phyloP scores from a whole-genome alignment of 495 filamentous ascomycete genomes.

The Tuber indicum region DNA sequence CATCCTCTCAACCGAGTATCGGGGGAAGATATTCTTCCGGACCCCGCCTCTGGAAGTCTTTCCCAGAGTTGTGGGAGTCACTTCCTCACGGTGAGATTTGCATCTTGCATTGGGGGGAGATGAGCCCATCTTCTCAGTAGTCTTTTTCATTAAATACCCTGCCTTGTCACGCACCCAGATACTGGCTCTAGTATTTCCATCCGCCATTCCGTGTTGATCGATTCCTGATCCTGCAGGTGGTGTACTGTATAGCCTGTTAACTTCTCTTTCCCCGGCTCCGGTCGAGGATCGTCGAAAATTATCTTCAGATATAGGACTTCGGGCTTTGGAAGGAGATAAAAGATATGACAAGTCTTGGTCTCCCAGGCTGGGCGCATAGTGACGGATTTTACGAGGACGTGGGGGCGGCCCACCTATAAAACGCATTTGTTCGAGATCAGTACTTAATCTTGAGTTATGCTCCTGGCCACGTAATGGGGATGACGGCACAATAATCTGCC shows the following conservation, averaged over 20 bases:
- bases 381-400: slow-evolving; percentile 20
- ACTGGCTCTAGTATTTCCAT: background rate
- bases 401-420: slow-evolving; percentile 12
- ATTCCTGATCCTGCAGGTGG: slow-evolving; percentile 8
- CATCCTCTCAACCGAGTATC: background rate
- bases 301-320: slow-evolving; percentile 11
- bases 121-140: slow-evolving; percentile 14
- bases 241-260: background rate
- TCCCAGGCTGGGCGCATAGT: background rate
- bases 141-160: slow-evolving; percentile 13
- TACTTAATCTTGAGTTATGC: slow-evolving; percentile 1
- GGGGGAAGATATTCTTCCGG: background rate
- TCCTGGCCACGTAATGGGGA: slow-evolving; percentile 6
- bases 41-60: background rate
- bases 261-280: slow-evolving; percentile 2
- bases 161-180: slow-evolving; percentile 17
- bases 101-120: slow-evolving; percentile 3
- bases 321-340: slow-evolving; percentile 13
- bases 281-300: slow-evolving; percentile 10
- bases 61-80: background rate
- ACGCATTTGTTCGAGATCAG: slow-evolving; percentile 3
- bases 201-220: background rate
- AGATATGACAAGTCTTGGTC: slow-evolving; percentile 9
- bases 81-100: slow-evolving; percentile 5
- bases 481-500: background rate